These are phyloP conservation scores for Zopfochytrium polystomum DNA, from an alignment of 371 early-diverging fungal genomes.

Conservation along the genomic window DNA sequence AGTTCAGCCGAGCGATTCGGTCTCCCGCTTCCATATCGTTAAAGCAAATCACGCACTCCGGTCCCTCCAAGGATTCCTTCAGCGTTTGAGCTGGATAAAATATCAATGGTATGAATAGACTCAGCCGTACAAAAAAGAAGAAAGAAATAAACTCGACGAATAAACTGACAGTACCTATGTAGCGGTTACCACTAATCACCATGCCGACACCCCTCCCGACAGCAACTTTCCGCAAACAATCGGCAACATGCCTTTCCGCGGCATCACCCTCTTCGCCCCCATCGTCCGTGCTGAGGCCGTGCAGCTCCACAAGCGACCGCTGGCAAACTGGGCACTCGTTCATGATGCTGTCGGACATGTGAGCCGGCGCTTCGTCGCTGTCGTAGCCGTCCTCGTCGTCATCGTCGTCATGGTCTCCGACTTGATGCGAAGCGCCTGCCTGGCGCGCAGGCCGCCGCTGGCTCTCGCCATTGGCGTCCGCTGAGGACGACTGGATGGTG, in stretches of 20 bases:
- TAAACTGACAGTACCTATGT: slow-evolving; percentile 54
- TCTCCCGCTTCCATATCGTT: slow-evolving; percentile 66
- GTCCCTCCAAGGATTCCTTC: slow-evolving; percentile 16
- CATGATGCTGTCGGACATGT: slow-evolving; percentile 49
- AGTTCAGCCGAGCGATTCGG: slow-evolving; percentile 76
- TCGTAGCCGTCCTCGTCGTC: slow-evolving; percentile 1
- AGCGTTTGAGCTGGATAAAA: slow-evolving; percentile 37
- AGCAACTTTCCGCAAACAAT: slow-evolving; percentile 50
- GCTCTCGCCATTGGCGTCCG: too few relatives aligned
- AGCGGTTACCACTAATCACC: slow-evolving; percentile 61
- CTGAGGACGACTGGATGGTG: too few relatives aligned
- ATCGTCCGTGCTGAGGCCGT: too few relatives aligned
- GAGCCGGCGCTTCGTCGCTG: slow-evolving; percentile 5
- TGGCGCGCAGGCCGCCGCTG: too few relatives aligned
- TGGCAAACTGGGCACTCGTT: slow-evolving; percentile 81
- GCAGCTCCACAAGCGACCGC: slow-evolving; percentile 40
- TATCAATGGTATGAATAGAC: too few relatives aligned
- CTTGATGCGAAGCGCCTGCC: not conserved
- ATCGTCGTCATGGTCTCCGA: slow-evolving; percentile 3
- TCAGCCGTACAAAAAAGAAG: slow-evolving; percentile 3
- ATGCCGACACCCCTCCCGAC: slow-evolving; percentile 31
- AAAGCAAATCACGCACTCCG: slow-evolving; percentile 91
- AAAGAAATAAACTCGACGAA: slow-evolving; percentile 1
- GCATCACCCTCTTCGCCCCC: slow-evolving; percentile 28
- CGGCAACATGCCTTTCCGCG: slow-evolving; percentile 70